Percentiles rank a stretch among this genome's conserved stretches.
Conservation (phyloP, 495 filamentous ascomycete species). For the Hypomontagnella monticulosa region DNA sequence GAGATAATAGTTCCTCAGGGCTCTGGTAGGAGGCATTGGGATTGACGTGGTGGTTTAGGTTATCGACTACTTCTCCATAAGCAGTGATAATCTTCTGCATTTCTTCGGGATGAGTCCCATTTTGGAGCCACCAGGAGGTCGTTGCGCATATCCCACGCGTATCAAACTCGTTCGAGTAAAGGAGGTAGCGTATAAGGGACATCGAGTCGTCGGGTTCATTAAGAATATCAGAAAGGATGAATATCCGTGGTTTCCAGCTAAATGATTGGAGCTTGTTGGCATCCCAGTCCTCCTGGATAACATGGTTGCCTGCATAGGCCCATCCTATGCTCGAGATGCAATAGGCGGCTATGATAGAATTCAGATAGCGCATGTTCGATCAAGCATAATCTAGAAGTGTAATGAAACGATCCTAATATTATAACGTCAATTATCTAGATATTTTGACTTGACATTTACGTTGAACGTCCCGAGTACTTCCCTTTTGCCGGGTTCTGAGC, state of each 20-base stretch:
- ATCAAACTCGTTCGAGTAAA: constrained; percentile 23
- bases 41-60: constrained; percentile 7
- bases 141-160: constrained; percentile 23
- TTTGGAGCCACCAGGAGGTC: constrained; percentile 16
- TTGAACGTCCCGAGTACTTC: too few relatives aligned
- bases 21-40: constrained; percentile 3
- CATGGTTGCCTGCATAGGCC: background rate
- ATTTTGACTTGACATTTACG: too few relatives aligned
- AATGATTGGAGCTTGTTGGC: constrained; percentile 11
- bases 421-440: too few relatives aligned
- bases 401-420: too few relatives aligned
- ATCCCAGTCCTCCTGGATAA: background rate
- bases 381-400: too few relatives aligned
- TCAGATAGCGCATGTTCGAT: too few relatives aligned
- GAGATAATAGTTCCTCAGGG: background rate
- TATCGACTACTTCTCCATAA: constrained; percentile 14
- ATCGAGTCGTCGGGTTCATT: constrained; percentile 24
- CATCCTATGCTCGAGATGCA: constrained; percentile 2
- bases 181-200: constrained; percentile 17
- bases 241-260: constrained; percentile 10
- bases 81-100: constrained; percentile 5
- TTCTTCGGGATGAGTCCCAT: constrained; percentile 7
- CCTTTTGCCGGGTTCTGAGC: too few relatives aligned
- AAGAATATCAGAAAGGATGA: constrained; percentile 18
- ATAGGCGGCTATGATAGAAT: too few relatives aligned